Conservation (phyloP, 495 filamentous ascomycete genomes). For the Aspergillus panamensis region DNA sequence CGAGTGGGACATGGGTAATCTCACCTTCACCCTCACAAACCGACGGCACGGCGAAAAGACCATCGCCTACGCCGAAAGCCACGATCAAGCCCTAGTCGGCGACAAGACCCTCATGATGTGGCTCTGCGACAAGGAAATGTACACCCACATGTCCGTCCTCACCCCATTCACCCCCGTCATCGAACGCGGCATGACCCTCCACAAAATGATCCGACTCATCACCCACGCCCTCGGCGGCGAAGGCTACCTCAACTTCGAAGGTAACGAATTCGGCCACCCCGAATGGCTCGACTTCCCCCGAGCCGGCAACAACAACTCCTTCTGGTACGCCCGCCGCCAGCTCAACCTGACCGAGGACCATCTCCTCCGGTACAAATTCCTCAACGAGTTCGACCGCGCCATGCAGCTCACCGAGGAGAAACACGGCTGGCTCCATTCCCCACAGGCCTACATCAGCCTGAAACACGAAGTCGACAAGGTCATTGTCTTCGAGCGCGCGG, state of each 20-base stretch:
- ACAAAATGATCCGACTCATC: slow-evolving; percentile 95
- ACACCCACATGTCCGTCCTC: slow-evolving; percentile 92
- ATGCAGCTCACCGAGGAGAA: slow-evolving; percentile 87
- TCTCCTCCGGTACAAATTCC: slow-evolving; percentile 82
- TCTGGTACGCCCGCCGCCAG: slow-evolving; percentile 94
- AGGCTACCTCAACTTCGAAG: slow-evolving; percentile 97
- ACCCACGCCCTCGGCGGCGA: slow-evolving; percentile 95
- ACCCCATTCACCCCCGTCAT: slow-evolving; percentile 84
- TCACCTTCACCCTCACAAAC: slow-evolving; percentile 85
- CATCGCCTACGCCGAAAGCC: slow-evolving; percentile 94
- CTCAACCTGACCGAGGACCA: slow-evolving; percentile 87
- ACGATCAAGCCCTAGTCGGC: slow-evolving; percentile 98
- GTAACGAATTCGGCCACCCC: slow-evolving; percentile 97
- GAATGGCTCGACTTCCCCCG: slow-evolving; percentile 99
- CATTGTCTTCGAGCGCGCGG: slow-evolving; percentile 90
- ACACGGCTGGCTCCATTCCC: slow-evolving; percentile 86
- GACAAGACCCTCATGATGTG: slow-evolving; percentile 97
- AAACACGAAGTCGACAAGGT: slow-evolving; percentile 96
- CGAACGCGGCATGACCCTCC: slow-evolving; percentile 82
- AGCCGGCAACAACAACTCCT: slow-evolving; percentile 90
- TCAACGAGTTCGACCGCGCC: slow-evolving; percentile 89
- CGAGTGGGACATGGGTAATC: slow-evolving; percentile 87
- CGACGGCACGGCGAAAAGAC: slow-evolving; percentile 96
- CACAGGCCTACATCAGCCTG: slow-evolving; percentile 86
- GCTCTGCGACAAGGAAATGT: slow-evolving; percentile 95